A percentile compares a stretch with the other conserved stretches of the same genome.
phyloP scores from a whole-genome alignment of 2,329 filamentous ascomycete species.

The Juglanconis juglandina region DNA sequence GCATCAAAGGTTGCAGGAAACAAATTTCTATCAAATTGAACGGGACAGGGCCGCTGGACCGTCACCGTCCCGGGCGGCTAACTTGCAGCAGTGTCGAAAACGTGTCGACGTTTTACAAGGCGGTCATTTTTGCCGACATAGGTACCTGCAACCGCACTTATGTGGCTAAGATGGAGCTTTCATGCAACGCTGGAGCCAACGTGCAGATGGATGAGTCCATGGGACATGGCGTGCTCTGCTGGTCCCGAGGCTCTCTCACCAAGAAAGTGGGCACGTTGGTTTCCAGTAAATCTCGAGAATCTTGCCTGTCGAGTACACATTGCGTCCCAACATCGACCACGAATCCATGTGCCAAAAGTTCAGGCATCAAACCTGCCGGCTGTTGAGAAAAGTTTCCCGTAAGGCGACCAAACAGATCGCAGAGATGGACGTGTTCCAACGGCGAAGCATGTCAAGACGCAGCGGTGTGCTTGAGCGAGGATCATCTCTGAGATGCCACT shows the following conservation, averaged over 20 bases:
- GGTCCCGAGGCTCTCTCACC: not conserved
- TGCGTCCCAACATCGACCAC: not conserved
- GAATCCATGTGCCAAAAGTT: not conserved
- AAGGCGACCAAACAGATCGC: slow-evolving; percentile 18
- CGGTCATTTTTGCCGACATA: not conserved
- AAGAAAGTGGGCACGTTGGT: not conserved
- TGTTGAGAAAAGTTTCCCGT: not conserved
- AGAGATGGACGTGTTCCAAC: not conserved
- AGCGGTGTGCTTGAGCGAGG: slow-evolving; percentile 12
- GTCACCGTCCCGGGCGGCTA: slow-evolving; percentile 7
- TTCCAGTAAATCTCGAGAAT: too few species aligned
- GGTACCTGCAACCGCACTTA: not conserved
- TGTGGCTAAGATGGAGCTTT: slow-evolving; percentile 1
- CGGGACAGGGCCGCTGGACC: too few species aligned
- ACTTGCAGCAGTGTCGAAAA: slow-evolving; percentile 4
- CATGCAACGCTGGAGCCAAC: slow-evolving; percentile 8
- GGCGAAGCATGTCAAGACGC: slow-evolving; percentile 8
- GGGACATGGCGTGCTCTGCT: not conserved
- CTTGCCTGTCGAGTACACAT: not conserved
- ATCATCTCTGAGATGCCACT: slow-evolving; percentile 13
- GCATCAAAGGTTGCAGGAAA: not conserved
- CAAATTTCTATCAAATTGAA: not conserved
- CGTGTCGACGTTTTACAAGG: slow-evolving; percentile 9
- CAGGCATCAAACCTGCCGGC: not conserved
- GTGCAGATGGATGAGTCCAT: slow-evolving; percentile 4